Evolutionary conservation across 1,139 yeast genomes (phyloP).

Genomic region (Sugiyamaella xylanicola): DNA sequence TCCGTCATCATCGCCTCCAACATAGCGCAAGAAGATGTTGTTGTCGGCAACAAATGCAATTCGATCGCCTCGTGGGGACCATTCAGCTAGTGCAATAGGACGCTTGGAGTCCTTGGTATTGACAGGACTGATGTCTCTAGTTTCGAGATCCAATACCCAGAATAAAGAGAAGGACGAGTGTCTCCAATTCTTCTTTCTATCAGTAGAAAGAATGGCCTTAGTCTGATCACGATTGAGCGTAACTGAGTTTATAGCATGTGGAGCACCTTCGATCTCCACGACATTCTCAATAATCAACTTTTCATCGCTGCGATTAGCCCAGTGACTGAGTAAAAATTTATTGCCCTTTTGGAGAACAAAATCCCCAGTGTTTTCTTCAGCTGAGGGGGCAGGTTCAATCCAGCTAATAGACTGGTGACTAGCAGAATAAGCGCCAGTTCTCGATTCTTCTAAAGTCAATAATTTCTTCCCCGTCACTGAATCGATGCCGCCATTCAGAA

Average conservation of each 20-base stretch:
- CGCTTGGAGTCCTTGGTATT: conserved; percentile 35
- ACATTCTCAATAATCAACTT: conserved; percentile 28
- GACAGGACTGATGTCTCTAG: conserved; percentile 49
- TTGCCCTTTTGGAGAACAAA: conserved; percentile 30
- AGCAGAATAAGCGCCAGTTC: conserved; percentile 36
- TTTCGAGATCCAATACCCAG: conserved; percentile 58
- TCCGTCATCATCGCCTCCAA: conserved; percentile 34
- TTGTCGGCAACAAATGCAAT: conserved; percentile 69
- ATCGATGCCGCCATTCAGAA: background rate
- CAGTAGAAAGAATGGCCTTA: conserved; percentile 54
- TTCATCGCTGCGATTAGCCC: conserved; percentile 34
- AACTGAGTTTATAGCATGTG: conserved; percentile 33
- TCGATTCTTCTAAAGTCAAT: conserved; percentile 33
- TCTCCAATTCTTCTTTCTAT: conserved; percentile 64
- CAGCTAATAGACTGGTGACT: conserved; percentile 31
- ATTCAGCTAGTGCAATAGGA: conserved; percentile 56
- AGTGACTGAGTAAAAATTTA: conserved; percentile 28
- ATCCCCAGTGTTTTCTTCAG: conserved; percentile 35
- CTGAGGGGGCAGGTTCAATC: conserved; percentile 31
- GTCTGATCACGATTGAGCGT: conserved; percentile 45
- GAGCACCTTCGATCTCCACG: conserved; percentile 28
- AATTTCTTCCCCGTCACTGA: conserved; percentile 13
- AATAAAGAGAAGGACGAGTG: conserved; percentile 70
- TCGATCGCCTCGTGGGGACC: conserved; percentile 72
- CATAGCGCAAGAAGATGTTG: conserved; percentile 58